A percentile compares a stretch with the other conserved stretches of the same genome.
phyloP scores from a whole-genome alignment of 768 basidiomycete species.

The Leucosporidium creatinivorum region DNA sequence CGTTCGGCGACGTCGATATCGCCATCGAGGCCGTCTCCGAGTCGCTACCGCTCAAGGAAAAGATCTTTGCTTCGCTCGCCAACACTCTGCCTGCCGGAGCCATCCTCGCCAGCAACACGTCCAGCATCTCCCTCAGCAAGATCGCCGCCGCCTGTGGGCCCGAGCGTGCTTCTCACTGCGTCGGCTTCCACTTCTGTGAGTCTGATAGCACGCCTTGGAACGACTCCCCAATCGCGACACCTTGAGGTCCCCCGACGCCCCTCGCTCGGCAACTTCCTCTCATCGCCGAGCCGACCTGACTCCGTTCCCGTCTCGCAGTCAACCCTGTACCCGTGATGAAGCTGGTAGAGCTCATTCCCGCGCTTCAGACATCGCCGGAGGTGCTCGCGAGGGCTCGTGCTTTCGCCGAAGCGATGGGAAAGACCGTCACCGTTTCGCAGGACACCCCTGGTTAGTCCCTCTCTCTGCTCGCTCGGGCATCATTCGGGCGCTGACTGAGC shows the following conservation, averaged over 20 bases:
- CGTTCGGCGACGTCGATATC: constrained; percentile 73
- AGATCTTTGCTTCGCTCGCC: constrained; percentile 65
- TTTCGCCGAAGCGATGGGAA: constrained; percentile 83
- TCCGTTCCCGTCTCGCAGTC: constrained; percentile 43
- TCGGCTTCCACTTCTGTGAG: constrained; percentile 46
- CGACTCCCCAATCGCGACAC: too few species aligned
- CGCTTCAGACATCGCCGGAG: constrained; percentile 74
- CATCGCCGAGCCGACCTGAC: not conserved
- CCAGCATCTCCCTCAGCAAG: constrained; percentile 89
- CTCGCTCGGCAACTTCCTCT: too few species aligned
- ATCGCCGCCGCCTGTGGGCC: constrained; percentile 60
- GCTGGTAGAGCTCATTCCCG: constrained; percentile 91
- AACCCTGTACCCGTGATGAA: constrained; percentile 97
- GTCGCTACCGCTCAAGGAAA: constrained; percentile 65
- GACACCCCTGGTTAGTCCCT: constrained; percentile 85
- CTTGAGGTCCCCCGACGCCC: too few species aligned
- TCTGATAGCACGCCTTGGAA: not conserved
- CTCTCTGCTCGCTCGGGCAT: not conserved
- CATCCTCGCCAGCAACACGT: constrained; percentile 87
- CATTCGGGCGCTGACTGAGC: too few species aligned
- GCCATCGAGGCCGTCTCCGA: constrained; percentile 92
- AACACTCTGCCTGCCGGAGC: constrained; percentile 61
- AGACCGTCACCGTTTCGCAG: constrained; percentile 82
- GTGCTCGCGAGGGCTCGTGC: constrained; percentile 67
- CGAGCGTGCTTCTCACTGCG: constrained; percentile 60